Percentiles rank a stretch among this genome's conserved stretches.
phyloP scores from a whole-genome alignment of 345 rosid genomes.

The Gossypium arboreum region DNA sequence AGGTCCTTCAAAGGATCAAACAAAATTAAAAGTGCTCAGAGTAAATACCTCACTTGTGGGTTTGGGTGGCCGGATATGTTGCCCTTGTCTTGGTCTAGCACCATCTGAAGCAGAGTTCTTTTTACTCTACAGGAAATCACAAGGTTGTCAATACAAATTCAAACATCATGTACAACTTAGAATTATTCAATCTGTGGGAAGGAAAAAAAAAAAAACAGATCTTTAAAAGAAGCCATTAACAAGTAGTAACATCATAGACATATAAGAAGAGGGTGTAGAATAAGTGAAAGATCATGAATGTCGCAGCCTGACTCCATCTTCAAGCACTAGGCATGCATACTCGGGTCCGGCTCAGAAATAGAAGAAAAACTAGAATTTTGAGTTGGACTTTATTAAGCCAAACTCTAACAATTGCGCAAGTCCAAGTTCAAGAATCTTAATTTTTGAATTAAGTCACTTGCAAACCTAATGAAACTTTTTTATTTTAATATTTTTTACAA shows the following conservation, averaged over 20 bases:
- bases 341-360: neutral
- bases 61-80: constrained; percentile 28
- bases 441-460: neutral
- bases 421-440: neutral
- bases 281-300: neutral
- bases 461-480: neutral
- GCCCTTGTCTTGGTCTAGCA: constrained; percentile 38
- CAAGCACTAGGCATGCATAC: neutral
- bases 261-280: no score
- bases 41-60: constrained; percentile 46
- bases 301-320: neutral
- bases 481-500: neutral
- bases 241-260: neutral
- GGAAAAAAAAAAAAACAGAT: neutral
- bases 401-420: neutral
- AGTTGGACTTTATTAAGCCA: neutral
- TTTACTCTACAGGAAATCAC: constrained; percentile 47
- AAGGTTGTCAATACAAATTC: constrained; percentile 4
- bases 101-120: constrained; percentile 38
- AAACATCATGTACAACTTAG: neutral
- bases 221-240: neutral
- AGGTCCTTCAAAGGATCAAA: neutral
- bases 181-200: neutral
- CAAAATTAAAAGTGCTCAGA: neutral
- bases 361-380: neutral